These are phyloP conservation scores for Podaxis carcinomalis DNA, from an alignment of 768 basidiomycete genomes.

Conservation along the genomic window DNA sequence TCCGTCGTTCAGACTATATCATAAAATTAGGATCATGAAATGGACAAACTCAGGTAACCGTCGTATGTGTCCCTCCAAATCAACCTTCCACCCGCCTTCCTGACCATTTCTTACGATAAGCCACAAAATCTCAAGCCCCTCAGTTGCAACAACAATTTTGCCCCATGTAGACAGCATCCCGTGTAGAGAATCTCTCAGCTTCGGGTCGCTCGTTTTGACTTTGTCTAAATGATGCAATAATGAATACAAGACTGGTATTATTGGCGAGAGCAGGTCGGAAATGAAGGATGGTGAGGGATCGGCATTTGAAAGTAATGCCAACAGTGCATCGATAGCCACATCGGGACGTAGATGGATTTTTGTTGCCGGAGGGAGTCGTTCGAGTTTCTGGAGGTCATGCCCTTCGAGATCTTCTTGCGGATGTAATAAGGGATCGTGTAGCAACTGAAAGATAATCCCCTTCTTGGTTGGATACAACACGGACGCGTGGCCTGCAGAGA, in stretches of 20 bases:
- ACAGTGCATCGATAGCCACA: conserved; percentile 45
- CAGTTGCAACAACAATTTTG: conserved; percentile 48
- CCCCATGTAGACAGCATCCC: conserved; percentile 75
- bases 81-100: conserved; percentile 51
- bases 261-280: conserved; percentile 59
- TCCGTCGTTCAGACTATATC: background rate
- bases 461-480: conserved; percentile 26
- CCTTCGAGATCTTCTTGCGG: background rate
- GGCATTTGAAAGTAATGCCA: conserved; percentile 62
- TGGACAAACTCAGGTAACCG: conserved; percentile 40
- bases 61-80: conserved; percentile 48
- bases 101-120: conserved; percentile 46
- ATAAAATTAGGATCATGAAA: background rate
- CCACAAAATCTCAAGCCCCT: conserved; percentile 58
- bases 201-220: conserved; percentile 60
- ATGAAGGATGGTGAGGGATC: conserved; percentile 76
- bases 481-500: conserved; percentile 33
- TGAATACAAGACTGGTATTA: conserved; percentile 63
- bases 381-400: background rate
- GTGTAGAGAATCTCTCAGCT: conserved; percentile 51
- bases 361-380: background rate
- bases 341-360: conserved; percentile 24
- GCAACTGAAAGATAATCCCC: conserved; percentile 35
- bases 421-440: conserved; percentile 51
- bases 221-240: conserved; percentile 51